These are phyloP conservation scores for Wickerhamomyces silvicola DNA, from an alignment of 805 yeast species.

Conservation along the genomic window DNA sequence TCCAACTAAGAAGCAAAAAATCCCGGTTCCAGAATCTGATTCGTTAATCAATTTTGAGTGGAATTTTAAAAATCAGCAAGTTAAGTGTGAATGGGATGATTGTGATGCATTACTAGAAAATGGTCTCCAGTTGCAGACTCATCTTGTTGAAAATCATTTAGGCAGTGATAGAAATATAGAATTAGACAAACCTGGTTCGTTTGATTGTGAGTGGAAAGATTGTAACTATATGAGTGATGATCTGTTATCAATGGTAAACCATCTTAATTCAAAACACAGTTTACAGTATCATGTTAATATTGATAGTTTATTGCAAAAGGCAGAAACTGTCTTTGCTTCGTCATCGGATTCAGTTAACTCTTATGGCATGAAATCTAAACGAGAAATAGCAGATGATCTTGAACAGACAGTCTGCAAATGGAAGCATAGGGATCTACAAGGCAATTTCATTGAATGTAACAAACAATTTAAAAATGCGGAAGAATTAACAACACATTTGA, in stretches of 20 bases:
- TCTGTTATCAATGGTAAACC: conserved; percentile 49
- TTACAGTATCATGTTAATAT: conserved; percentile 26
- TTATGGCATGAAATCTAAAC: conserved; percentile 4
- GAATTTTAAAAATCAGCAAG: conserved; percentile 30
- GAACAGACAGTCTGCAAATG: conserved; percentile 21
- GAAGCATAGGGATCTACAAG: conserved; percentile 8
- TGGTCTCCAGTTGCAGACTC: conserved; percentile 39
- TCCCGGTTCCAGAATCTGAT: background rate
- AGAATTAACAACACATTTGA: conserved; percentile 67
- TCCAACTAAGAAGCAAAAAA: conserved; percentile 11
- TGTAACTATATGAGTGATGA: conserved; percentile 56
- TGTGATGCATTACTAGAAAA: conserved; percentile 42
- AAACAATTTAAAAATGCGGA: conserved; percentile 43
- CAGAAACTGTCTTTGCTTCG: conserved; percentile 3
- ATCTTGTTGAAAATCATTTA: conserved; percentile 45
- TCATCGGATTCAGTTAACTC: too few relatives aligned
- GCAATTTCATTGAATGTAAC: conserved; percentile 34
- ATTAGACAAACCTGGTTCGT: conserved; percentile 1
- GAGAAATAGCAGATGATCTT: conserved; percentile 1
- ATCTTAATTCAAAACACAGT: conserved; percentile 46
- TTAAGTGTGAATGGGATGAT: conserved; percentile 64
- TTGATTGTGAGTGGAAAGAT: conserved; percentile 66
- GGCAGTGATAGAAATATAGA: conserved; percentile 19
- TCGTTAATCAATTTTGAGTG: conserved; percentile 19
- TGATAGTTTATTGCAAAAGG: conserved; percentile 7